A percentile compares a stretch with the other conserved stretches of the same genome.
phyloP scores from a whole-genome alignment of 495 filamentous ascomycete genomes.

The Penicillium roqueforti region DNA sequence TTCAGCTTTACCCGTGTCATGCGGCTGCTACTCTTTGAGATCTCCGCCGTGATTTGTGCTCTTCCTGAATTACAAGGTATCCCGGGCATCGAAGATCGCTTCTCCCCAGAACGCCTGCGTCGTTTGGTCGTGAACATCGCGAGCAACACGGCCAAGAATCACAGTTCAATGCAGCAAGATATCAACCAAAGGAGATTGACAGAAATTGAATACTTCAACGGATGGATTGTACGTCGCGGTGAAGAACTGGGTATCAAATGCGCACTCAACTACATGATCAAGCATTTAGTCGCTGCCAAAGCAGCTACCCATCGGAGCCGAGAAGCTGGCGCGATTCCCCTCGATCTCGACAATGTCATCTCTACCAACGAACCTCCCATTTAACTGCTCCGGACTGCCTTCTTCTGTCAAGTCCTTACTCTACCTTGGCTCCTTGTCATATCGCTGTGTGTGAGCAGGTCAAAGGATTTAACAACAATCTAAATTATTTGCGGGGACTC shows the following conservation, averaged over 20 bases:
- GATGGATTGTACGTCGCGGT: constrained; percentile 69
- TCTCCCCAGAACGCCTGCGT: constrained; percentile 53
- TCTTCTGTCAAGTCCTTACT: background rate
- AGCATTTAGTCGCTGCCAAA: constrained; percentile 51
- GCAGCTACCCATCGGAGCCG: constrained; percentile 13
- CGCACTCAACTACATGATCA: constrained; percentile 63
- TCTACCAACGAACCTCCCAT: constrained; percentile 10
- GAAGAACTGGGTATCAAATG: constrained; percentile 63
- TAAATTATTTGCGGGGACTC: background rate
- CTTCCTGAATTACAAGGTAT: constrained; percentile 64
- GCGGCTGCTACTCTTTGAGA: constrained; percentile 62
- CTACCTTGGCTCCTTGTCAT: background rate
- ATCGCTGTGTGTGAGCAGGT: background rate
- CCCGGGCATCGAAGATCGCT: constrained; percentile 54
- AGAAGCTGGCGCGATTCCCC: constrained; percentile 33
- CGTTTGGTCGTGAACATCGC: constrained; percentile 53
- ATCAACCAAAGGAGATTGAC: constrained; percentile 57
- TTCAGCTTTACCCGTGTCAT: constrained; percentile 52
- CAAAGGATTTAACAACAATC: constrained; percentile 1
- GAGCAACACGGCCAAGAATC: constrained; percentile 60
- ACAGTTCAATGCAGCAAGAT: constrained; percentile 80
- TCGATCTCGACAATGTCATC: constrained; percentile 25
- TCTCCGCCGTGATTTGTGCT: constrained; percentile 56
- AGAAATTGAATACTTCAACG: constrained; percentile 82
- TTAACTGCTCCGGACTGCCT: background rate